phyloP scores from a whole-genome alignment of 345 rosid species.

The Chamaenerion angustifolium region DNA sequence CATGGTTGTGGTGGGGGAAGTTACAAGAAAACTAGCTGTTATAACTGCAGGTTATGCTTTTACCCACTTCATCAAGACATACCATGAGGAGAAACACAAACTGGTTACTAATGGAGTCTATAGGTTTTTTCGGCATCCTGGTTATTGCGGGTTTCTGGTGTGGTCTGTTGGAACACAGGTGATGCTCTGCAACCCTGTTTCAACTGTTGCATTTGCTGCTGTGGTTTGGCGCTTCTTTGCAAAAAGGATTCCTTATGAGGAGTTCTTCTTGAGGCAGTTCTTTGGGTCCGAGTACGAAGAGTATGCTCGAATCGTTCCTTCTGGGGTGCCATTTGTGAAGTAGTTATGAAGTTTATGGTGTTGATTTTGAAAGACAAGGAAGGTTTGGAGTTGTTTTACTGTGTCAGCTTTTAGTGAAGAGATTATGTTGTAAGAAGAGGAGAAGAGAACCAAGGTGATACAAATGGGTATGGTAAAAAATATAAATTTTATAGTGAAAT shows the following conservation, averaged over 20 bases:
- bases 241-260: slow-evolving; percentile 11
- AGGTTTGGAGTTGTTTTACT: too few relatives aligned
- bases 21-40: slow-evolving; percentile 25
- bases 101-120: slow-evolving; percentile 29
- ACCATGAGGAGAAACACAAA: slow-evolving; percentile 24
- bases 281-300: slow-evolving; percentile 5
- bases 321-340: slow-evolving; percentile 15
- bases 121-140: slow-evolving; percentile 26
- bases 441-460: too few relatives aligned
- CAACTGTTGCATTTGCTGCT: slow-evolving; percentile 20
- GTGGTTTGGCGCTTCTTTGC: slow-evolving; percentile 22
- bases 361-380: too few relatives aligned
- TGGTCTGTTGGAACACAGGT: slow-evolving; percentile 35
- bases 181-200: slow-evolving; percentile 34
- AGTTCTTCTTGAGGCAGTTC: slow-evolving; percentile 11
- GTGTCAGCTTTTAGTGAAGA: too few relatives aligned
- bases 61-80: slow-evolving; percentile 24
- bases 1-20: slow-evolving; percentile 21
- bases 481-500: too few relatives aligned
- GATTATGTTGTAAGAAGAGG: too few relatives aligned
- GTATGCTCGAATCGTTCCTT: slow-evolving; percentile 11
- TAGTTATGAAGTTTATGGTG: not conserved
- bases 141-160: slow-evolving; percentile 30
- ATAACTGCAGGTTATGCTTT: slow-evolving; percentile 31
- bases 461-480: too few relatives aligned